Evolutionary conservation across 2,329 filamentous ascomycete genomes (phyloP), one percentile per base, ranked within the genome.

Genomic region (Claviceps sp.): DNA sequence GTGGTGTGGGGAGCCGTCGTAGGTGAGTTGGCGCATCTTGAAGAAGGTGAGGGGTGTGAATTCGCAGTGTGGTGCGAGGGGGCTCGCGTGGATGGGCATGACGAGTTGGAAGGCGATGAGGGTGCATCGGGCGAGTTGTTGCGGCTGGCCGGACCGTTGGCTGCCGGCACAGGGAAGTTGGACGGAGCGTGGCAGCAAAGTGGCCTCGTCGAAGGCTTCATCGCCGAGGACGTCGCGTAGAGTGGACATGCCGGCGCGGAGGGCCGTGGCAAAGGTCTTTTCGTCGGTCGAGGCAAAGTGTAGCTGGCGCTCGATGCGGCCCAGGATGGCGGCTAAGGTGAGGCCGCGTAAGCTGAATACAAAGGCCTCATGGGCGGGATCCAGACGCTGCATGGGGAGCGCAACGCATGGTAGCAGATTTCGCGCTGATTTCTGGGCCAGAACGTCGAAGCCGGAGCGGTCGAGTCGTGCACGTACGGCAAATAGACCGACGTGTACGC

Each of bases 21-120:
- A 76, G 0, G 79, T 73, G 55, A 83, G 75, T 63, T 87, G 84
- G 53, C 82, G 81, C 7, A 77, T 70, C 57, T 78, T 81, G 69
- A 87, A 86, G 57, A 87, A 80, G 45, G 68, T 75, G 34, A 86
- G 67, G 0, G 84, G 81, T 1, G 77, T 71, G 56, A 84, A 84
- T 52, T 75, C 71, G 59, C 78, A 76, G 30, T 73, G 72, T 1
- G 74, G 68, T 22, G 74, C 73, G 2, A 69, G 67, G 8, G 77
- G 64, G 38, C 71, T 73, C 16, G 73, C 71, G 56, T 85, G 78
- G 30, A 86, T 78, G 1, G 78, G 78, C 17, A 82, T 75, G 43
- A 86, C 74, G 16, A 81, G 67, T 46, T 75, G 75, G 62, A 86
- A 78, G n/a, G 76, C 65, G 37, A 81, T 70, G 58, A 82, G 64